Base-by-base conservation (phyloP, 495 filamentous ascomycete species). In the Massariosphaeria phaeospora region DNA sequence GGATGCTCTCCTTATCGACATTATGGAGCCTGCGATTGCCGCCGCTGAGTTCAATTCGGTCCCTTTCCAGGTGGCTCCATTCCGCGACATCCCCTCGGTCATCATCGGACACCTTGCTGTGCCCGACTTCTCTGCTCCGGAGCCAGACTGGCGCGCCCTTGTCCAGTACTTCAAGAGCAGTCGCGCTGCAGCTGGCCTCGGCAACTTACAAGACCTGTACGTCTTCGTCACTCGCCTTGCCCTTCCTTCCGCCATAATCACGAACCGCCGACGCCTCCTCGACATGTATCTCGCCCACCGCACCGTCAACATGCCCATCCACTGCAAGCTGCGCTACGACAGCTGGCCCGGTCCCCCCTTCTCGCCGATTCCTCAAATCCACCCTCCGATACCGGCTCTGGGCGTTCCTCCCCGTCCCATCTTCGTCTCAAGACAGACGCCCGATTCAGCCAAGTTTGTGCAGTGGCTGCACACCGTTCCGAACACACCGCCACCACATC, bases 161-260 rank as follows among this genome's bases (percentile, higher is more conserved):
- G 39, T 53, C 12, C 0, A 13, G 13, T 27, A 53, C n/a, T 53
- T 44, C 17, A 3, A n/a, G 13, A 24, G 11, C 1, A 30, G 18
- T 2, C 31, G 26, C 17, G 26, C 35, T n/a, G 8, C 38, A 40
- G 38, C n/a, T n/a, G 52, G 43, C n/a, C 3, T 26, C 8, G 34
- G 20, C 15, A 59, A 59, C 25, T 24, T 59, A 1, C 39, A 52
- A 33, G 40, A 59, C 18, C 41, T 59, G 0, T 48, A 52, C 40
- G n/a, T 59, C 2, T 41, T 59, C 23, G 6, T 59, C 17, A 34
- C 27, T 12, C 47, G 55, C 2, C 25, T 59, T 10, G 23, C 21
- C 6, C 8, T 59, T 21, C 55, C 47, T 2, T 46, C 47, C 20
- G 17, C 21, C 11, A 52, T 59, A 26, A 48, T 59, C 39, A 13